Base-by-base conservation (phyloP, 2,329 filamentous ascomycete species). In the Colletotrichum theobromicola region DNA sequence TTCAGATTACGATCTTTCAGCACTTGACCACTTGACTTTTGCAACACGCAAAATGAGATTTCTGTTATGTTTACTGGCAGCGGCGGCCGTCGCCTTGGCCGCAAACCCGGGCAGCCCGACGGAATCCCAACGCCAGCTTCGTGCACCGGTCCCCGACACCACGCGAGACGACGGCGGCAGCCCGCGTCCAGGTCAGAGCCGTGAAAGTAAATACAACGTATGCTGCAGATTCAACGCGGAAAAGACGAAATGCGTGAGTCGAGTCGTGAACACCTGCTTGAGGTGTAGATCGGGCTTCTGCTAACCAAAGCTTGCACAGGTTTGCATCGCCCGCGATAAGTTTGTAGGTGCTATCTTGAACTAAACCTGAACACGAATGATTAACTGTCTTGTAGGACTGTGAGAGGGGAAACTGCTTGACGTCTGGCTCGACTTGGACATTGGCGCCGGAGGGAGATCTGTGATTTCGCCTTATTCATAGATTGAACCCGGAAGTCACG, bases 181-280 rank as follows among this genome's bases (percentile, higher is more conserved):
- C 42, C 42, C 42, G 42, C 42, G 42, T 24, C 42, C 42, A 50
- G 42, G 42, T 21, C 42, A 26, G 15, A 30, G 26, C 53, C 53
- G 53, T 7, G 5, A 50, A n/a, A 57, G 53, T 8, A 26, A 57
- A 57, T 26, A 57, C 26, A 30, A 57, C 7, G 53, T 57, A 2
- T 57, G 53, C 24, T 57, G 53, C 53, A 57, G 15, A 18, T 26
- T 26, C 8, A 30, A 57, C 15, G 15, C 7, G 21, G 53, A 26
- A 30, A 57, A 57, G 24, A 57, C 53, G 2, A 57, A 57, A 57
- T 57, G 53, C 26, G 53, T 57, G 28, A 30, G 53, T 57, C 26
- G 21, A 26, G 18, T 57, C 24, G 5, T 5, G n/a, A n/a, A 12
- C n/a, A 50, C 42, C n/a, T n/a, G n/a, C n/a, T 50, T 50, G n/a